Base-by-base conservation (phyloP, 2,329 filamentous ascomycete genomes). In the Biscogniauxia marginata region DNA sequence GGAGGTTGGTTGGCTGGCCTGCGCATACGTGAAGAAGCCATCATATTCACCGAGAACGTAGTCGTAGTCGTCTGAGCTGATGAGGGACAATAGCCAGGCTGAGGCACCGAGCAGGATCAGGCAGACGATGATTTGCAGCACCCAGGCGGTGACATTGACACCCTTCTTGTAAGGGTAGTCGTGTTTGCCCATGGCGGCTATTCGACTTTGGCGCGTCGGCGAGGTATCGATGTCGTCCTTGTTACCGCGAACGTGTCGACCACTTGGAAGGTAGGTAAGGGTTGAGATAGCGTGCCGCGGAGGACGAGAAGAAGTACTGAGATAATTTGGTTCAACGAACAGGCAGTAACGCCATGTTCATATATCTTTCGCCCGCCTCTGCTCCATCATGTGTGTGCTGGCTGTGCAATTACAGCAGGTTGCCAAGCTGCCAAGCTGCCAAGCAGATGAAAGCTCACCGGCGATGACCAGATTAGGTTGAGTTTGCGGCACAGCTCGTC, bases 81-180 rank as follows among this genome's bases (percentile, higher is more conserved):
- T 45, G 24, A 62, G 6, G 45, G 50, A 52, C 49, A 65, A 16
- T 7, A 61, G 2, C 54, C 48, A 63, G 7, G 55, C 55, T 30
- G 60, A 63, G 23, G 60, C 22, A 9, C 22, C 63, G 2, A 67
- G 19, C 6, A 65, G 52, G 46, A 66, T 57, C 4, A 67, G 13
- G 50, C 61, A 66, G 46, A 62, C 56, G 52, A 64, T n/a, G 48
- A 65, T 54, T 51, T 68, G 65, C 3, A 67, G 43, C 6, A 67
- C 50, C 65, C 65, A 68, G n/a, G 63, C 63, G 18, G 62, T 59
- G 55, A 68, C 19, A 55, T 66, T 65, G 16, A 67, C 25, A 30
- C 57, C 52, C 55, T 63, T 66, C 50, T 55, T 60, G 50, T 65
- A 68, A 39, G 62, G 65, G 46, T 66, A 65, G 19, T 65, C 59